phyloP scores from a whole-genome alignment of 169 alveolate species.

The Theileria annulata region DNA sequence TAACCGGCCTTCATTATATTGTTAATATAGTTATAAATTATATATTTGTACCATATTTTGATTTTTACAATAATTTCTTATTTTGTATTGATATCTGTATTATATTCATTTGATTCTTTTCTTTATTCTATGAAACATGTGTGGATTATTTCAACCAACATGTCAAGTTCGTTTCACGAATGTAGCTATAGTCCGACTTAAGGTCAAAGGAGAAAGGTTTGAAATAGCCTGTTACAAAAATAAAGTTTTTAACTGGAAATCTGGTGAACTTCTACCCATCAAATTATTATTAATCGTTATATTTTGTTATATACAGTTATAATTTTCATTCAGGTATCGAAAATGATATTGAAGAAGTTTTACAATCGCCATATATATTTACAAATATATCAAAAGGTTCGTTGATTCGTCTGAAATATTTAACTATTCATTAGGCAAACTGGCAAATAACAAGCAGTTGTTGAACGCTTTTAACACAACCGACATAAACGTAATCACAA shows the following conservation, averaged over 20 bases:
- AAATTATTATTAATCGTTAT: neutral
- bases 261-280: conserved; percentile 52
- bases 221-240: conserved; percentile 97
- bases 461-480: conserved; percentile 85
- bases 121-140: conserved; percentile 39
- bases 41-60: neutral
- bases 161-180: conserved; percentile 92
- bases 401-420: too few relatives aligned
- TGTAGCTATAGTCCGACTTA: conserved; percentile 91
- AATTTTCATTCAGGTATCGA: conserved; percentile 81
- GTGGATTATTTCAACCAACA: conserved; percentile 90
- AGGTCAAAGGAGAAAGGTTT: conserved; percentile 86
- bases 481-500: conserved; percentile 83
- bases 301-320: neutral
- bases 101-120: neutral
- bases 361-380: conserved; percentile 88
- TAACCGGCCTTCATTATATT: neutral
- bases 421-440: conserved; percentile 44
- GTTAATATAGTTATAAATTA: neutral
- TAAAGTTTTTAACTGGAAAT: conserved; percentile 92
- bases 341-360: conserved; percentile 91
- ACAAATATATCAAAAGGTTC: conserved; percentile 92
- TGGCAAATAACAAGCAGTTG: conserved; percentile 89
- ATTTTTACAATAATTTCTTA: neutral
- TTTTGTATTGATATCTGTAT: neutral